phyloP scores from a whole-genome alignment of 1,139 yeast species.

The Yamadazyma friedrichii region DNA sequence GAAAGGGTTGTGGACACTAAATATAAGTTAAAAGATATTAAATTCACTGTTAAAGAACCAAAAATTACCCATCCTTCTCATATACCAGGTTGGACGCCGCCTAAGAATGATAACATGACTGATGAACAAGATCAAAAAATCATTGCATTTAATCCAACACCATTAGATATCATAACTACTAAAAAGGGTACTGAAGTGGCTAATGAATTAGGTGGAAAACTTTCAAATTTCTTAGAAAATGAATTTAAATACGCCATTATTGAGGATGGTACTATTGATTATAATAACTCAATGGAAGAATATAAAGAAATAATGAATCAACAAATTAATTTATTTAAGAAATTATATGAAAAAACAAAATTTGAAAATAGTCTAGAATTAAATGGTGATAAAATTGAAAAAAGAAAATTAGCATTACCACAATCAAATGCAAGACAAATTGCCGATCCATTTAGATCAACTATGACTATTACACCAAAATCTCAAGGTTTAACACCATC shows the following conservation, averaged over 20 bases:
- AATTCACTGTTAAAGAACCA: constrained; percentile 54
- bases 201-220: constrained; percentile 35
- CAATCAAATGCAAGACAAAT: constrained; percentile 39
- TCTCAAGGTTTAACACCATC: constrained; percentile 43
- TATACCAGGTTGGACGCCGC: constrained; percentile 59
- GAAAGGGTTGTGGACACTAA: not conserved
- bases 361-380: constrained; percentile 40
- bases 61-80: constrained; percentile 79
- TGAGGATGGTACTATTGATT: constrained; percentile 39
- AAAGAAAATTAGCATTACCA: constrained; percentile 46
- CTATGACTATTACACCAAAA: constrained; percentile 39
- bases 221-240: constrained; percentile 52
- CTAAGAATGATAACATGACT: constrained; percentile 36
- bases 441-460: constrained; percentile 40
- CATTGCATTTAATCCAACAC: constrained; percentile 30
- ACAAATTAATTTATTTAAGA: constrained; percentile 29
- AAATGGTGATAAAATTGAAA: constrained; percentile 43
- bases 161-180: constrained; percentile 22
- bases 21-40: constrained; percentile 35
- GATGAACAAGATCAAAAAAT: constrained; percentile 42
- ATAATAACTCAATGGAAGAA: constrained; percentile 33
- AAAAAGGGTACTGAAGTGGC: constrained; percentile 19
- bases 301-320: constrained; percentile 30
- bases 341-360: constrained; percentile 30
- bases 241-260: constrained; percentile 45